Evolutionary conservation across 208 protist genomes (phyloP).

Genomic region (Trypanosoma mega): DNA sequence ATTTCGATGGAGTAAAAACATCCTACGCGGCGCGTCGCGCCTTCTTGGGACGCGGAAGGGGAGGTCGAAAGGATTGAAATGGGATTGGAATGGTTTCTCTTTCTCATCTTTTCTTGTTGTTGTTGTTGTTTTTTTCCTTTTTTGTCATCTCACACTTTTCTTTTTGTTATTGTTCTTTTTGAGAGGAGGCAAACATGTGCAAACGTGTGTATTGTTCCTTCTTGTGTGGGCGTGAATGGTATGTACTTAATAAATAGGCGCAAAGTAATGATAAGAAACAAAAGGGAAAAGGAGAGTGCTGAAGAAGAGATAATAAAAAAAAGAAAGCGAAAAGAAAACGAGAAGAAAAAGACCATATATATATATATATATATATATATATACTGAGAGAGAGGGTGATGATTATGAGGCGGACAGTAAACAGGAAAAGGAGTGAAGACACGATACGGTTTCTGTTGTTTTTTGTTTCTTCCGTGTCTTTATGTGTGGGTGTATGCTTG

Average conservation of each 20-base stretch:
- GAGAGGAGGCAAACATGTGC: too few relatives aligned
- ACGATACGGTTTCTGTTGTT: not conserved
- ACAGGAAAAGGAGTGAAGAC: too few relatives aligned
- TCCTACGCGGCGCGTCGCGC: conserved; percentile 16
- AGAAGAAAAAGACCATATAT: not conserved
- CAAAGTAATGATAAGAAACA: not conserved
- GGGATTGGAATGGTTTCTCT: not conserved
- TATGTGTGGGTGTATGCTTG: too few relatives aligned
- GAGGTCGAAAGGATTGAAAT: not conserved
- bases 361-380: not conserved
- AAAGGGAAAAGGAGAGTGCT: not conserved
- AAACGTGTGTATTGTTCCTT: too few relatives aligned
- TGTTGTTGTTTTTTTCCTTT: too few relatives aligned
- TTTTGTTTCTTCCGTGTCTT: conserved; percentile 4
- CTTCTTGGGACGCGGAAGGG: conserved; percentile 5
- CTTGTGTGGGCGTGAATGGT: too few relatives aligned
- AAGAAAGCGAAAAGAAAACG: conserved; percentile 3
- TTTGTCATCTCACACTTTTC: too few relatives aligned
- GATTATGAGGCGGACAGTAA: too few relatives aligned
- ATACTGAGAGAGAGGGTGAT: conserved; percentile 8
- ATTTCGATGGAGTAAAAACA: conserved; percentile 1
- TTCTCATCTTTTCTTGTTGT: conserved; percentile 1
- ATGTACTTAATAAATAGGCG: not conserved
- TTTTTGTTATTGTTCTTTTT: too few relatives aligned
- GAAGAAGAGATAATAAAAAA: not conserved